phyloP scores from a whole-genome alignment of 768 basidiomycete genomes.

The Hericium rajendrae region DNA sequence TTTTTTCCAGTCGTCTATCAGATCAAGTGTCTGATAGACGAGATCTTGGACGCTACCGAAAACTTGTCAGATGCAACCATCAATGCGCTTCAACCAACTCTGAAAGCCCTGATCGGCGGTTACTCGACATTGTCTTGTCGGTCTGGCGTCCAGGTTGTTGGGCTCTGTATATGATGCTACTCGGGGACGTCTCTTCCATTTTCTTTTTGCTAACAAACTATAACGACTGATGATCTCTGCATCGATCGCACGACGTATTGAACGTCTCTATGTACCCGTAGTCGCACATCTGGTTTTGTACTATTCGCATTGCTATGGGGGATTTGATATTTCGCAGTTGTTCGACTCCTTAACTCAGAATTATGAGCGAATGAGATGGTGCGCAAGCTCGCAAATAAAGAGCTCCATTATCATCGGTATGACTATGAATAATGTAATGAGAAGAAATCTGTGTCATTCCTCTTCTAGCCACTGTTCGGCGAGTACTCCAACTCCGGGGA shows the following conservation, averaged over 20 bases:
- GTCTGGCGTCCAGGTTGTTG: slow-evolving; percentile 13
- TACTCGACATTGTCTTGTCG: slow-evolving; percentile 18
- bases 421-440: no score
- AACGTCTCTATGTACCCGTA: slow-evolving; percentile 13
- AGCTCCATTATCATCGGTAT: no score
- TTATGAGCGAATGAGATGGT: neutral
- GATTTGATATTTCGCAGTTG: slow-evolving; percentile 6
- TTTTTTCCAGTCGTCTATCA: slow-evolving; percentile 40
- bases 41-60: slow-evolving; percentile 37
- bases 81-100: slow-evolving; percentile 30
- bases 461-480: slow-evolving; percentile 65
- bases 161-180: slow-evolving; percentile 13
- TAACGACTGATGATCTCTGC: slow-evolving; percentile 22
- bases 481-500: slow-evolving; percentile 54
- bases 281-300: slow-evolving; percentile 15
- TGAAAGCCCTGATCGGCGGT: slow-evolving; percentile 20
- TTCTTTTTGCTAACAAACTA: slow-evolving; percentile 21
- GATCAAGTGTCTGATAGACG: slow-evolving; percentile 51
- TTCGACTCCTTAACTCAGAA: neutral
- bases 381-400: neutral
- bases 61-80: slow-evolving; percentile 38
- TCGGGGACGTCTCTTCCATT: neutral
- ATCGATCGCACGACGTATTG: slow-evolving; percentile 13
- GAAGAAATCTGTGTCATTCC: slow-evolving; percentile 28
- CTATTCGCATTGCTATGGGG: slow-evolving; percentile 16